Evolutionary conservation across 495 filamentous ascomycete species (phyloP), one percentile per base, ranked within the genome.

Genomic region (Penicillium cosmopolitanum): DNA sequence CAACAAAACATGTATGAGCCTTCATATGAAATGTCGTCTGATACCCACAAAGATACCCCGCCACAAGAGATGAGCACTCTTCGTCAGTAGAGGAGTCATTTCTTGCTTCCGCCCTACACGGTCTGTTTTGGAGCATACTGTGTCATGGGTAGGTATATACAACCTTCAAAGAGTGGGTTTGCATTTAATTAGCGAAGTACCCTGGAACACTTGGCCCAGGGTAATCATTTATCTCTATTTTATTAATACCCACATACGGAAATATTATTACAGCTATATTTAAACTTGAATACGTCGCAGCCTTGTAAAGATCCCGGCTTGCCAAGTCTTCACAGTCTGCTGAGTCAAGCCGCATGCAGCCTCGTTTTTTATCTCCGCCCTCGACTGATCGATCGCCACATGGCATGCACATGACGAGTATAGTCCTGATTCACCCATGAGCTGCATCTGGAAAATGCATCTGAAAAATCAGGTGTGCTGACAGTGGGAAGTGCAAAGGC

Each of bases 151-250:
- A 38, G 10, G 36, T 38, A 38, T n/a, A 38, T n/a, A 38, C 36
- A 38, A 12, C 36, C 15, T 38, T 38, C 15, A n/a, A 38, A 4
- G 36, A 38, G 36, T n/a, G 15, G 15, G 0, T 13, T 38, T 38
- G 12, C 36, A 21, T 46, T 46, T 46, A 46, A 46, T 46, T 46
- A 46, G 42, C 42, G 42, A 46, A 8, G 16, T 46, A 46, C n/a
- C 42, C 42, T 31, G 7, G n/a, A 46, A 18, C 9, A 11, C 15
- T 11, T 46, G n/a, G 12, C 10, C 36, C 36, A n/a, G 36, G 36
- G 15, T 13, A 38, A 12, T 13, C 12, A 13, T n/a, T 38, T 13
- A 12, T 44, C 42, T 44, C n/a, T 9, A n/a, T 5, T 13, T 38
- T 38, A 38, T 38, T 38, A 38, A 38, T 38, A 38, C 28, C 28